phyloP scores from a whole-genome alignment of 2,329 filamentous ascomycete species.

The Xylaria sp. region DNA sequence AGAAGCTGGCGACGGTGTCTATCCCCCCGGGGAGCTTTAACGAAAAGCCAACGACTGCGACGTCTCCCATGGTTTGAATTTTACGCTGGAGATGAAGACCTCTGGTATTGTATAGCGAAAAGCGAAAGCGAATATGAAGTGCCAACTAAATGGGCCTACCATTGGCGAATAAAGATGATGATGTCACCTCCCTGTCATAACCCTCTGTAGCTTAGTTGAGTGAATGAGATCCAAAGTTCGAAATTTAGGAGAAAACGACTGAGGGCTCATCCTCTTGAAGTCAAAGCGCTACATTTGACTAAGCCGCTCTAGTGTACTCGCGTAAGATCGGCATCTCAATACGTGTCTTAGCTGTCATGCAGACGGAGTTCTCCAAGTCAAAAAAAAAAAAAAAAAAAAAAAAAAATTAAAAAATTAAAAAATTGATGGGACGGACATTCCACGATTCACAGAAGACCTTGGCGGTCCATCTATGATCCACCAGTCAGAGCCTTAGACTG shows the following conservation, averaged over 20 bases:
- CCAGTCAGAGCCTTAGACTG: conserved; percentile 6
- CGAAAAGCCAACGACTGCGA: conserved; percentile 53
- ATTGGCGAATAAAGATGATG: neutral
- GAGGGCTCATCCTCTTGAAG: conserved; percentile 8
- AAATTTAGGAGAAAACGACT: neutral
- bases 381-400: neutral
- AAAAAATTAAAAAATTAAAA: too few relatives aligned
- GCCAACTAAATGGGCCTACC: neutral
- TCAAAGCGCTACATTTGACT: neutral
- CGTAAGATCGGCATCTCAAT: conserved; percentile 15
- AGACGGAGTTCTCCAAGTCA: neutral
- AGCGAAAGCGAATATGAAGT: neutral
- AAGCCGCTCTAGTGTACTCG: neutral
- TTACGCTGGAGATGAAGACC: neutral
- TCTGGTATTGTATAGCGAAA: neutral
- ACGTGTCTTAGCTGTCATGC: conserved; percentile 11
- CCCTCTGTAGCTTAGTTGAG: neutral
- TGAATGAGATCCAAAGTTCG: neutral
- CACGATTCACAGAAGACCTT: conserved; percentile 23
- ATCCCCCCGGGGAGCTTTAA: conserved; percentile 53
- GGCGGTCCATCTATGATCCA: conserved; percentile 6
- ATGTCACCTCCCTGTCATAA: neutral
- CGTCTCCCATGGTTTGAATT: conserved; percentile 26
- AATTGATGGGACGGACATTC: neutral
- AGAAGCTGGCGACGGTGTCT: conserved; percentile 49